Base-by-base conservation (phyloP, 2,329 filamentous ascomycete genomes). In the Geosmithia flava region DNA sequence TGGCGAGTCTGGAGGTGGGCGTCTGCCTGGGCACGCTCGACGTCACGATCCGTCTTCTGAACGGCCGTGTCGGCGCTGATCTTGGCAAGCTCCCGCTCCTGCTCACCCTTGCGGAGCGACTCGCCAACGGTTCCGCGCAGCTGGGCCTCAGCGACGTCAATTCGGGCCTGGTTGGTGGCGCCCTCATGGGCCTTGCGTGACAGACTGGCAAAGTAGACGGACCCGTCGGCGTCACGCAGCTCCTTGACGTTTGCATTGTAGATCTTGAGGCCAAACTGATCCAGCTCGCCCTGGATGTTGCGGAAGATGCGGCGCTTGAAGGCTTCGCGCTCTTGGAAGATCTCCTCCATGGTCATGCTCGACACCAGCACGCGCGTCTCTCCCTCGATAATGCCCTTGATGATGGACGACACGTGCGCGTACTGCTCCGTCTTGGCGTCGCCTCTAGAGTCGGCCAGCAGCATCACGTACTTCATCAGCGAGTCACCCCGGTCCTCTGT, bases 261-360 rank as follows among this genome's bases (percentile, higher is more conserved):
- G 60, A 87, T 86, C 58, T 79, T 78, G 10, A 93, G 72, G 50
- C 87, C 87, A 57, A 94, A 91, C 56, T 90, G 83, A 53, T 83
- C 75, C 2, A 95, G 74, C 62, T 94, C 88, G 50, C 76, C 76
- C 60, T 90, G 85, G 49, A 91, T 87, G 61, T 87, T 85, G 53
- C 72, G 72, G 64, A 83, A 84, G 56, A 86, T 83, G 54, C 84
- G 81, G 54, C 75, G 76, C 69, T 91, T 87, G 71, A 89, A 89
- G 42, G 84, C 70, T 55, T 86, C 81, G 33, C 85, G 73, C 64
- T 87, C 82, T 51, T 81, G 83, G 64, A 90, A 90, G 50, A 94
- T 85, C 64, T 93, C 87, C 61, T 91, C 87, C 85, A 93, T 91
- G n/a, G 86, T 90, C 85, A 94, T 91, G 55, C 80, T 83, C 1